A percentile compares a stretch with the other conserved stretches of the same genome.
phyloP scores from a whole-genome alignment of 1,284 basidiomycete species.

The Mycosarcoma mackinlayi region DNA sequence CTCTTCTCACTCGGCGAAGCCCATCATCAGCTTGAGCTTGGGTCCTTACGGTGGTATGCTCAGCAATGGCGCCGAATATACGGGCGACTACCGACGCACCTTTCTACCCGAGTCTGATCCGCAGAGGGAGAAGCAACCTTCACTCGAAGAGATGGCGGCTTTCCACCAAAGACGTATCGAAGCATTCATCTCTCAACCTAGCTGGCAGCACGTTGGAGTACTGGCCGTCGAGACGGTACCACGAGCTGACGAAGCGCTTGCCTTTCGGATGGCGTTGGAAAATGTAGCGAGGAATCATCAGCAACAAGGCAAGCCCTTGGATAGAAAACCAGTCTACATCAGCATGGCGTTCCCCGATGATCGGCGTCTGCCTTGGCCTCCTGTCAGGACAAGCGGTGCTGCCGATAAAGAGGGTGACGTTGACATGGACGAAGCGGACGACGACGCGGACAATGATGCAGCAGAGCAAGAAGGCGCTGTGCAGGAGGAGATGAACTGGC shows the following conservation, averaged over 20 bases:
- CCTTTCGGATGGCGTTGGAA: conserved; percentile 50
- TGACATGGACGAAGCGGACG: conserved; percentile 36
- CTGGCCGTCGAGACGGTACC: conserved; percentile 61
- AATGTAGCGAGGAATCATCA: conserved; percentile 24
- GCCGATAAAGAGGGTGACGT: conserved; percentile 19
- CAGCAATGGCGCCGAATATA: conserved; percentile 60
- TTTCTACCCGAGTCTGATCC: conserved; percentile 35
- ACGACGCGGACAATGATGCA: conserved; percentile 19
- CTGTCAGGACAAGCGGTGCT: neutral
- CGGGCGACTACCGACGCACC: conserved; percentile 52
- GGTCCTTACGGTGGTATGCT: conserved; percentile 61
- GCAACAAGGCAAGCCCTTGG: conserved; percentile 19
- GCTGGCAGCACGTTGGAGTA: conserved; percentile 52
- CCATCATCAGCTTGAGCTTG: conserved; percentile 51
- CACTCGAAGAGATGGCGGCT: conserved; percentile 38
- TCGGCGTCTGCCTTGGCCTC: conserved; percentile 45
- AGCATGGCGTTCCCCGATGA: conserved; percentile 54
- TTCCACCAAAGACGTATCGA: conserved; percentile 55
- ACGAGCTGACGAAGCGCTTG: conserved; percentile 56
- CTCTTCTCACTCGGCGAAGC: conserved; percentile 3
- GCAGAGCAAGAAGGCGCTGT: conserved; percentile 20
- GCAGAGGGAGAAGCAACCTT: conserved; percentile 30
- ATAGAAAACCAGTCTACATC: conserved; percentile 53
- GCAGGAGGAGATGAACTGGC: conserved; percentile 48
- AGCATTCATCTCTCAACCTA: conserved; percentile 29